Conservation (phyloP, 345 rosid species). For the Linum lewisii region DNA sequence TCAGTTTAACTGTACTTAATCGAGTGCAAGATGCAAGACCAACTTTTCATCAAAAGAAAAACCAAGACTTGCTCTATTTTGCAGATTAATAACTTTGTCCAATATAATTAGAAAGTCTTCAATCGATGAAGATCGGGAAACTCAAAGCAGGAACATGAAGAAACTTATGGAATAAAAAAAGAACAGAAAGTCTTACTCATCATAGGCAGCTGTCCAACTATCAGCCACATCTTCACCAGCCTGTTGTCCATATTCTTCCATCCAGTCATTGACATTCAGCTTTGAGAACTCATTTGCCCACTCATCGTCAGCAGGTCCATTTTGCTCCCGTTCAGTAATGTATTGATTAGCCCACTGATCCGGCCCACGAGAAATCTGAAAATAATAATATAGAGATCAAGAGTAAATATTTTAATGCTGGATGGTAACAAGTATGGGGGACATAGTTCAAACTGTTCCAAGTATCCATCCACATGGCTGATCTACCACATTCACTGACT, state of each 20-base stretch:
- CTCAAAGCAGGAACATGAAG: background rate
- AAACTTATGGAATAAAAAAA: background rate
- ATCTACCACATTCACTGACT: no score
- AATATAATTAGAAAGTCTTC: background rate
- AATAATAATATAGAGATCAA: background rate
- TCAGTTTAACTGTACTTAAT: no score
- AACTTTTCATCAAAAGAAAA: no score
- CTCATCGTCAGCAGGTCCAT: slow-evolving; percentile 53
- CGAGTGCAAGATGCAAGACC: no score
- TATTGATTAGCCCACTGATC: slow-evolving; percentile 86
- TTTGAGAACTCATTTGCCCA: slow-evolving; percentile 98
- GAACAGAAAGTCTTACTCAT: slow-evolving; percentile 48
- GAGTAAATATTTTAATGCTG: background rate
- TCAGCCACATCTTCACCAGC: slow-evolving; percentile 55
- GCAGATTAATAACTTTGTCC: no score
- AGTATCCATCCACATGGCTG: no score
- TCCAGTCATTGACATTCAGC: slow-evolving; percentile 86
- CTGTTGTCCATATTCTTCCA: slow-evolving; percentile 75
- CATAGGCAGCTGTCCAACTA: slow-evolving; percentile 87
- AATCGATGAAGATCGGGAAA: background rate
- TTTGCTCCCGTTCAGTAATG: slow-evolving; percentile 45
- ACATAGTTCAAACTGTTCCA: no score
- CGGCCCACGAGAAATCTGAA: slow-evolving; percentile 30
- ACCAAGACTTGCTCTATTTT: no score
- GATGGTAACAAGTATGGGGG: background rate